Percentiles rank a stretch among this genome's conserved stretches.
Evolutionary conservation across 345 rosid genomes (phyloP).

Genomic region (Eucalyptus erythrocorys): DNA sequence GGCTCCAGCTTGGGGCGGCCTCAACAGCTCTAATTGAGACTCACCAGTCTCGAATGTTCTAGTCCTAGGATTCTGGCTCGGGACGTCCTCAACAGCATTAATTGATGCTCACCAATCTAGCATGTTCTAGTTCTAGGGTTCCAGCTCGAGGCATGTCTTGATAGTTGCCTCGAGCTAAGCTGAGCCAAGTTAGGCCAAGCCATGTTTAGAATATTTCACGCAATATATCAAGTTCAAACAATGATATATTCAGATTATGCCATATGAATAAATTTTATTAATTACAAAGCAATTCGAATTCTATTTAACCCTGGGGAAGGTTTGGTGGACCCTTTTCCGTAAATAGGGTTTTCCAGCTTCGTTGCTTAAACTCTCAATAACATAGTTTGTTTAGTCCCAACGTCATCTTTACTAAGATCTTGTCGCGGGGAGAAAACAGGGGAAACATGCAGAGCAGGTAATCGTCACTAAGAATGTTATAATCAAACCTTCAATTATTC

Average conservation of each 20-base stretch:
- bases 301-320: neutral
- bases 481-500: neutral
- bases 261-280: neutral
- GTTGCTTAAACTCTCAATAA: neutral
- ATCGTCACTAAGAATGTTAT: neutral
- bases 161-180: neutral
- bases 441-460: neutral
- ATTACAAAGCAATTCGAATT: neutral
- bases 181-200: rapidly evolving
- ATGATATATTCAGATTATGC: neutral
- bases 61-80: rapidly evolving
- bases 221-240: neutral
- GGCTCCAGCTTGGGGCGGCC: neutral
- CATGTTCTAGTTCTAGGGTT: neutral
- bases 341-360: neutral
- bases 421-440: neutral
- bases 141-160: neutral
- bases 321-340: neutral
- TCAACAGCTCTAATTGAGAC: neutral
- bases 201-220: neutral
- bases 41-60: neutral
- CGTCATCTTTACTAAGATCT: neutral
- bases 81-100: rapidly evolving
- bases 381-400: neutral
- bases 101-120: neutral